phyloP scores from a whole-genome alignment of 2,329 filamentous ascomycete species.

The Neofusicoccum ribis region DNA sequence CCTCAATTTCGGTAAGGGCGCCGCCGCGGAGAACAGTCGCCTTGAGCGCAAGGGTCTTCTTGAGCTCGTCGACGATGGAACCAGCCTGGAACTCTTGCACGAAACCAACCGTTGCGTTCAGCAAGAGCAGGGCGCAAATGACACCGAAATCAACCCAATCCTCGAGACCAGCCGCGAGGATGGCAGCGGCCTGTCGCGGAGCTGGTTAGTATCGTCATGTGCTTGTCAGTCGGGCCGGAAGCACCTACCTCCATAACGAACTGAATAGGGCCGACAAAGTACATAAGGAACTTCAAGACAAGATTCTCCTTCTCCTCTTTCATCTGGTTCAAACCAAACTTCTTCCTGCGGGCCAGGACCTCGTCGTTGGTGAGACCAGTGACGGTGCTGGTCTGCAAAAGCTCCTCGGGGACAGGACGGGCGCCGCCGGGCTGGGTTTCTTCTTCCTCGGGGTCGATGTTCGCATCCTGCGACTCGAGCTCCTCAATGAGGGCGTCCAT shows the following conservation, averaged over 20 bases:
- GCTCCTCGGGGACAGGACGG: conserved; percentile 68
- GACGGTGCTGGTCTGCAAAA: conserved; percentile 72
- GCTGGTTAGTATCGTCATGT: background rate
- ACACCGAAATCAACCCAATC: conserved; percentile 95
- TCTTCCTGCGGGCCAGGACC: conserved; percentile 65
- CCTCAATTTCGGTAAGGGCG: conserved; percentile 74
- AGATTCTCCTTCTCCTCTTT: conserved; percentile 88
- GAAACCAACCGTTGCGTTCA: conserved; percentile 85
- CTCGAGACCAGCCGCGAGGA: conserved; percentile 78
- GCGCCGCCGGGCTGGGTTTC: conserved; percentile 53
- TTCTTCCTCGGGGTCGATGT: conserved; percentile 61
- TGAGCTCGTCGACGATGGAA: conserved; percentile 86
- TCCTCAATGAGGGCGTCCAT: conserved; percentile 87
- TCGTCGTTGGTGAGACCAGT: conserved; percentile 61
- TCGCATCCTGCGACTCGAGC: conserved; percentile 78
- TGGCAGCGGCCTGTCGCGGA: conserved; percentile 63
- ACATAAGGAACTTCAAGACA: conserved; percentile 76
- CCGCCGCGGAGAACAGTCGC: conserved; percentile 84
- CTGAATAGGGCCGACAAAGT: conserved; percentile 87
- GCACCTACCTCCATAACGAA: conserved; percentile 80
- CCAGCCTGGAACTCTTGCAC: conserved; percentile 87
- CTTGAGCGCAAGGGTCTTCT: conserved; percentile 87
- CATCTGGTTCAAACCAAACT: conserved; percentile 83
- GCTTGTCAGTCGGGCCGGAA: background rate
- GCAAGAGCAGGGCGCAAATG: conserved; percentile 77